These are phyloP conservation scores for Apiotrichum mycotoxinovorans DNA, from an alignment of 1,284 basidiomycete genomes.

Conservation along the genomic window DNA sequence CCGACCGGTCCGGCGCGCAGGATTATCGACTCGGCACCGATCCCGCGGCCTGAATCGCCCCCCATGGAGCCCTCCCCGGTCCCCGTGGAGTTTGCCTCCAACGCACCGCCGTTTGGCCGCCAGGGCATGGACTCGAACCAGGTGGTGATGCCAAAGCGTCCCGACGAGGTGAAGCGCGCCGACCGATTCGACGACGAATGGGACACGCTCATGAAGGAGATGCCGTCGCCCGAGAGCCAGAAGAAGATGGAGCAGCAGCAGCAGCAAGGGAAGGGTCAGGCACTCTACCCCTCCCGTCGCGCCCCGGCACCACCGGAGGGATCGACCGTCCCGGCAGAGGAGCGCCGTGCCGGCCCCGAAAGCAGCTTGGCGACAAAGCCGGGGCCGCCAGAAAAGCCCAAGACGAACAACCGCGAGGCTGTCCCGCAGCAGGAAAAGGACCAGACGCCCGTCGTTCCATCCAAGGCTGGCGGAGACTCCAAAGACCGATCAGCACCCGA, in stretches of 20 bases:
- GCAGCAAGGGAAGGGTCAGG: neutral
- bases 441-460: neutral
- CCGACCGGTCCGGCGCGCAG: neutral
- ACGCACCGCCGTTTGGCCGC: neutral
- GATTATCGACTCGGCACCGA: neutral
- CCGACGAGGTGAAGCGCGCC: neutral
- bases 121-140: neutral
- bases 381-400: neutral
- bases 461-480: neutral
- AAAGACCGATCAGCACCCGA: neutral
- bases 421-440: too few species aligned
- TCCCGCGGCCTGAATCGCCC: neutral
- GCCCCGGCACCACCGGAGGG: neutral
- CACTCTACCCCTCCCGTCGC: neutral
- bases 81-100: neutral
- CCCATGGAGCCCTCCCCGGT: neutral
- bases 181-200: slow-evolving; percentile 8
- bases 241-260: neutral
- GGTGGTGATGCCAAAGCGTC: neutral
- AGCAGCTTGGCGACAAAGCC: neutral
- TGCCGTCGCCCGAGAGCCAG: neutral
- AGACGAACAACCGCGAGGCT: neutral
- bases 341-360: neutral
- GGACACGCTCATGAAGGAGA: neutral
- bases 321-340: too few species aligned